phyloP scores from a whole-genome alignment of 148 eudicot genomes.

The Chenopodium suecicum region DNA sequence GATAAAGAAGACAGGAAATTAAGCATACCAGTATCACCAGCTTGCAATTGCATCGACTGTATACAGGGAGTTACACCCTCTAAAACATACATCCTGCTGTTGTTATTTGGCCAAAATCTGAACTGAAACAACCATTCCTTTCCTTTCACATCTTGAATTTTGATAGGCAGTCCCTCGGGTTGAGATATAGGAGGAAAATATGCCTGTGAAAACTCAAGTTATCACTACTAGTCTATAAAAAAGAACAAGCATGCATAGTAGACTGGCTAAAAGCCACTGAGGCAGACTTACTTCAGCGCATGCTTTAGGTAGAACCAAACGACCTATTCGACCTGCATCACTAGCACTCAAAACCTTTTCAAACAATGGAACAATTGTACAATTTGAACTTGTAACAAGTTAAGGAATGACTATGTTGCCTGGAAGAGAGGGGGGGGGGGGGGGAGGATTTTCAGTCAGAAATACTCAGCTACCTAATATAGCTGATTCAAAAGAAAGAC shows the following conservation, averaged over 20 bases:
- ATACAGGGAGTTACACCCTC: conserved; percentile 99
- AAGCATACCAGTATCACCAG: conserved; percentile 90
- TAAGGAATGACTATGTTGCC: conserved; percentile 37
- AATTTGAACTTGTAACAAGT: conserved; percentile 67
- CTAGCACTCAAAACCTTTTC: conserved; percentile 98
- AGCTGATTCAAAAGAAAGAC: background rate
- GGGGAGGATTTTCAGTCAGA: background rate
- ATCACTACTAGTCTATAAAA: conserved; percentile 12
- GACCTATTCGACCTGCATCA: conserved; percentile 99
- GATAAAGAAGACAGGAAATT: background rate
- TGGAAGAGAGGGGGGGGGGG: background rate
- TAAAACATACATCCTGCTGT: conserved; percentile 97
- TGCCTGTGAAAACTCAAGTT: conserved; percentile 54
- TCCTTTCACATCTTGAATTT: conserved; percentile 94
- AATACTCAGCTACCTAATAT: background rate
- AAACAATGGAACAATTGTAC: conserved; percentile 85
- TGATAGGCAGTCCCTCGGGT: conserved; percentile 93
- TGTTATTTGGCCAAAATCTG: conserved; percentile 98
- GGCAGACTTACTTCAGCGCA: conserved; percentile 90
- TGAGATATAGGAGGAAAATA: conserved; percentile 97
- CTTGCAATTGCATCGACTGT: conserved; percentile 96
- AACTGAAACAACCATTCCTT: conserved; percentile 98
- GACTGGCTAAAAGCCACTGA: background rate
- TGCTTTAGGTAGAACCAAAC: conserved; percentile 99
- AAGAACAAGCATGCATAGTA: background rate